These are phyloP conservation scores for Rugonectria rugulosa DNA, from an alignment of 2,329 filamentous ascomycete species.

Conservation along the genomic window DNA sequence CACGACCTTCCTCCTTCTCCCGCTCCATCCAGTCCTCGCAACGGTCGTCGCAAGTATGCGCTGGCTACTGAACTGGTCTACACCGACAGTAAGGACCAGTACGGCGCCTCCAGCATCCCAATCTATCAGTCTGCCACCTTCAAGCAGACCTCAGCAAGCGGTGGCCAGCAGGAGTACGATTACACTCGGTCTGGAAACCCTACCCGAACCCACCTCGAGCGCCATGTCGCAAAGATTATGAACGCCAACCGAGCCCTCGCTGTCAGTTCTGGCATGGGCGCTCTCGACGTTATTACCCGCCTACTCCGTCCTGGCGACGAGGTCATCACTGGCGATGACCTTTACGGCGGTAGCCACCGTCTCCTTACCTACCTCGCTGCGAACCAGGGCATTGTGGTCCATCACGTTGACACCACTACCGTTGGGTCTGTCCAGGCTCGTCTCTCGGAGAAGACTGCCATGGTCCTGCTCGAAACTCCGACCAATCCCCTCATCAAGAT, in stretches of 20 bases:
- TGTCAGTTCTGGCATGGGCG: slow-evolving; percentile 96
- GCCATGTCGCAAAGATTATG: slow-evolving; percentile 99
- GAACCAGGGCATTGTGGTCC: slow-evolving; percentile 90
- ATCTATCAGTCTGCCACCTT: slow-evolving; percentile 99
- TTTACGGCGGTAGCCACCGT: slow-evolving; percentile 95
- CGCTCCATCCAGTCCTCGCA: slow-evolving; percentile 87
- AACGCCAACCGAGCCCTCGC: slow-evolving; percentile 89
- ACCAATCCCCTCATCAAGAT: slow-evolving; percentile 99
- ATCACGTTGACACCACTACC: slow-evolving; percentile 93
- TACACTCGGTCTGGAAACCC: slow-evolving; percentile 98
- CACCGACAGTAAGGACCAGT: slow-evolving; percentile 95
- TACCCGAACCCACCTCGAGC: slow-evolving; percentile 92
- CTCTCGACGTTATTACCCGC: slow-evolving; percentile 93
- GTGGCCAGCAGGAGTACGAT: slow-evolving; percentile 89
- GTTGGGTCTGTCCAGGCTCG: slow-evolving; percentile 73
- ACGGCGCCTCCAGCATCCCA: slow-evolving; percentile 93
- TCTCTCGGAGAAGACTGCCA: slow-evolving; percentile 82
- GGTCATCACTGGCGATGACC: slow-evolving; percentile 94
- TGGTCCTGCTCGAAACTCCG: slow-evolving; percentile 95
- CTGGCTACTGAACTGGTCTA: slow-evolving; percentile 96
- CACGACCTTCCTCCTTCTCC: slow-evolving; percentile 90
- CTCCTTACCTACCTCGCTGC: slow-evolving; percentile 90
- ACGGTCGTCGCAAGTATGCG: slow-evolving; percentile 83
- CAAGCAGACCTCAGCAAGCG: slow-evolving; percentile 84
- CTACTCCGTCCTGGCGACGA: slow-evolving; percentile 92